Evolutionary conservation across 2,329 filamentous ascomycete genomes (phyloP), one percentile per base, ranked within the genome.

Genomic region (Diaporthe ampelina): DNA sequence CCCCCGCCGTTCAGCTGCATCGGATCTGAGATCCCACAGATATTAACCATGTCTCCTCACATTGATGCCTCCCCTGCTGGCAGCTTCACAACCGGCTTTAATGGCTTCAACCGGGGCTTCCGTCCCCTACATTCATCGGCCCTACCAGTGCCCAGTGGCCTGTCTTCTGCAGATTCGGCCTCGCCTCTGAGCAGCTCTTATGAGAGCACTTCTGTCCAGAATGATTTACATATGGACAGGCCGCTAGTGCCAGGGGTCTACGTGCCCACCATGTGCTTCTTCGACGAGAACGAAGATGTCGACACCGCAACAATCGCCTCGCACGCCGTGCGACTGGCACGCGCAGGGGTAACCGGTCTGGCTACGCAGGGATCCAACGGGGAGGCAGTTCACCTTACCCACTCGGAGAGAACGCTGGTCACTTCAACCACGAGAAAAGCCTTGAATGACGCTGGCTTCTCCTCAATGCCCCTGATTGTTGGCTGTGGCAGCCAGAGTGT

Each of bases 331-430:
- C 90, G 91, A 78, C 90, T 96, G n/a, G 94, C 93, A 61, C 87
- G 91, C 79, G 90, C 92, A 37, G 94, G 94, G 76, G 90, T 95
- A 56, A 89, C 92, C 21, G 93, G 94, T 26, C 87, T 96, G 61
- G 92, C 93, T 65, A 94, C 92, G 15, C 94, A 95, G 81, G 94
- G 94, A 61, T 94, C 92, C 80, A 96, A 96, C 80, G 94, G 94
- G 79, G 94, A 97, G 85, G 94, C 94, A 10, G 93, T 95, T 17
- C 94, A 95, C 80, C 88, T 96, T 45, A 91, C 91, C 57, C 92
- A 92, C 78, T 85, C 88, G 32, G 94, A 96, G 84, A 90, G 94
- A 74, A 88, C 89, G 63, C 84, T 90, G 69, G 90, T 96, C 78
- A 95, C 93, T 9, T 85, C 85, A 68, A 91, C 92, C 45, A 95